Evolutionary conservation across 2,329 filamentous ascomycete genomes (phyloP).

Genomic region (Epichloe typhina): DNA sequence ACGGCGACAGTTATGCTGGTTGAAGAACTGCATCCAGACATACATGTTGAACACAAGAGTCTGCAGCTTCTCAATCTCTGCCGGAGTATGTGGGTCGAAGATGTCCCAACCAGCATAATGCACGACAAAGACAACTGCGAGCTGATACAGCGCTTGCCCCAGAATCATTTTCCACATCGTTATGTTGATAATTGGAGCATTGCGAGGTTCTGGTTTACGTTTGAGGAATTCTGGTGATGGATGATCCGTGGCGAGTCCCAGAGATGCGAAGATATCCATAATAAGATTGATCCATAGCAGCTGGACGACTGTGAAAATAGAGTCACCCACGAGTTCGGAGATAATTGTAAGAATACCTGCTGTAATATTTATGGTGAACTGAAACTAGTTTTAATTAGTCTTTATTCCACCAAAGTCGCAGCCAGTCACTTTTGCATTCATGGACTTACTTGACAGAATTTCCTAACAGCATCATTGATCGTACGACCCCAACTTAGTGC

Average conservation of each 20-base stretch:
- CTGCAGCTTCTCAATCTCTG: conserved; percentile 26
- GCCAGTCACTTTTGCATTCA: background rate
- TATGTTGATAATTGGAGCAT: conserved; percentile 56
- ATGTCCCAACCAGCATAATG: conserved; percentile 48
- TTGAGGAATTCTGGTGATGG: conserved; percentile 42
- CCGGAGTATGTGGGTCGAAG: conserved; percentile 34
- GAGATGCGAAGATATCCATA: conserved; percentile 56
- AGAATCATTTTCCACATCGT: conserved; percentile 89
- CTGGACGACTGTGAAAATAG: conserved; percentile 49
- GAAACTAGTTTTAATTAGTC: conserved; percentile 26
- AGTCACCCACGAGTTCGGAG: conserved; percentile 41
- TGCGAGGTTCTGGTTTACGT: conserved; percentile 60
- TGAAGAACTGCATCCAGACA: conserved; percentile 86
- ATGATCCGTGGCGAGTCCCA: conserved; percentile 49
- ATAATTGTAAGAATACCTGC: conserved; percentile 51
- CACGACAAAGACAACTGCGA: conserved; percentile 43
- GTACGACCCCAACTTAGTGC: conserved; percentile 49
- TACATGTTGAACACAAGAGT: conserved; percentile 78
- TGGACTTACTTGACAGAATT: conserved; percentile 41
- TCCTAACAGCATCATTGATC: conserved; percentile 50
- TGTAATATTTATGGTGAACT: conserved; percentile 58
- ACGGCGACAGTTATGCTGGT: conserved; percentile 65
- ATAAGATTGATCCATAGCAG: conserved; percentile 57
- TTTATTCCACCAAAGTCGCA: background rate
- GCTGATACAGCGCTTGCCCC: conserved; percentile 65